Evolutionary conservation across 2,329 filamentous ascomycete species (phyloP).

Genomic region (Hypoxylon sp.): DNA sequence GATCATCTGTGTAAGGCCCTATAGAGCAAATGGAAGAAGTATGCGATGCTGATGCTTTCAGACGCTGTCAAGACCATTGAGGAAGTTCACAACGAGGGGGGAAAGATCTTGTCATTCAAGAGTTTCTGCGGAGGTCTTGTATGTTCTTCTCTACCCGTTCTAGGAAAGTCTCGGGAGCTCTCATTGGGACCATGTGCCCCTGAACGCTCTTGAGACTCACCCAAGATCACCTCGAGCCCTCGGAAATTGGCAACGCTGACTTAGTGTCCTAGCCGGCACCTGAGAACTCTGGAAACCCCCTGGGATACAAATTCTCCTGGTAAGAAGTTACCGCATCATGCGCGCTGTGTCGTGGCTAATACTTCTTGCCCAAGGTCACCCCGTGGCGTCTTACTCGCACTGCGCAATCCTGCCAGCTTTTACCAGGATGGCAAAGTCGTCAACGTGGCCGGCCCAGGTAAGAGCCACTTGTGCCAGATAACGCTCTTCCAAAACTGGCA

Average conservation of each 20-base stretch:
- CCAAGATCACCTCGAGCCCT: background rate
- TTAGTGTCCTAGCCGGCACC: conserved; percentile 48
- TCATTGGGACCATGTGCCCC: background rate
- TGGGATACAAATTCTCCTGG: conserved; percentile 93
- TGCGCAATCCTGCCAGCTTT: conserved; percentile 86
- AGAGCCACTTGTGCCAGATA: background rate
- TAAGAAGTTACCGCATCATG: background rate
- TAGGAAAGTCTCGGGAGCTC: background rate
- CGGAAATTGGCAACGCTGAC: background rate
- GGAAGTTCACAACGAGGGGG: conserved; percentile 86
- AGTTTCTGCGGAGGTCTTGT: conserved; percentile 86
- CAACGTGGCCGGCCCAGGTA: conserved; percentile 64
- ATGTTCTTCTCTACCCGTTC: background rate
- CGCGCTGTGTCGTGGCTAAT: background rate
- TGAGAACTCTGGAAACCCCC: conserved; percentile 85
- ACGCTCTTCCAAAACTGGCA: background rate
- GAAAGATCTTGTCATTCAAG: conserved; percentile 85
- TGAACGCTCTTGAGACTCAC: background rate
- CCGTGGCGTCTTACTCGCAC: conserved; percentile 86
- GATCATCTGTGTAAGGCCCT: conserved; percentile 65
- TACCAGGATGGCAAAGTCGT: conserved; percentile 82
- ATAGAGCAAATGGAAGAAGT: background rate
- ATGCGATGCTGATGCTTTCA: background rate
- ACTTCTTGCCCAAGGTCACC: conserved; percentile 59
- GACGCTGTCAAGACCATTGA: conserved; percentile 90